These are phyloP conservation scores for Punctularia strigosozonata DNA, from an alignment of 768 basidiomycete genomes.

Conservation along the genomic window DNA sequence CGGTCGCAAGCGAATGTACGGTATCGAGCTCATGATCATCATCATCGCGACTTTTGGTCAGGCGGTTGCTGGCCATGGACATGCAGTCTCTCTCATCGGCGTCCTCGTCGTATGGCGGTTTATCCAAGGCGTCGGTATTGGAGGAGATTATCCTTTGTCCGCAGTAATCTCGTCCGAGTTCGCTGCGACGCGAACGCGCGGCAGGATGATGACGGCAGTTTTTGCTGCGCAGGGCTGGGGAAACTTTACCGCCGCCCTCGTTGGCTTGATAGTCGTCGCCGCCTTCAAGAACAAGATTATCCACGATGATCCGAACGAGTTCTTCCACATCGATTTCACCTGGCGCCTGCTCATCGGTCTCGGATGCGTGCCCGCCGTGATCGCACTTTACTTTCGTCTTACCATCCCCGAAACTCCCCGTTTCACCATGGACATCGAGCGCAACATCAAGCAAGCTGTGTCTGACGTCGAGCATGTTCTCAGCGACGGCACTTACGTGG, in stretches of 20 bases:
- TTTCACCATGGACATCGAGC: constrained; percentile 85
- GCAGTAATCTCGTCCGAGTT: constrained; percentile 89
- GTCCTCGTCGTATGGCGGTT: constrained; percentile 79
- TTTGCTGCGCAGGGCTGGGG: constrained; percentile 87
- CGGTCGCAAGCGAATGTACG: constrained; percentile 38
- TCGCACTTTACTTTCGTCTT: constrained; percentile 86
- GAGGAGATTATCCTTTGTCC: constrained; percentile 80
- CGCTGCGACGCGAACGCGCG: constrained; percentile 63
- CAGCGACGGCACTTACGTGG: constrained; percentile 29
- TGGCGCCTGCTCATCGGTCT: constrained; percentile 88
- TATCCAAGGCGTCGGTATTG: constrained; percentile 75
- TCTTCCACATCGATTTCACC: constrained; percentile 52
- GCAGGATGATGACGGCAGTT: constrained; percentile 82
- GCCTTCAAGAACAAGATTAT: constrained; percentile 60
- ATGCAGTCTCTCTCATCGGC: constrained; percentile 62
- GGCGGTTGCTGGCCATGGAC: constrained; percentile 57
- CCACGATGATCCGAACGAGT: constrained; percentile 24
- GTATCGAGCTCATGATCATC: constrained; percentile 71
- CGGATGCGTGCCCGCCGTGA: constrained; percentile 67
- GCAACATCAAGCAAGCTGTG: constrained; percentile 66
- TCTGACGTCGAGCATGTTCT: constrained; percentile 66
- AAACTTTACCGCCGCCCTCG: constrained; percentile 58
- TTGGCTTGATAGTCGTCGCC: constrained; percentile 48
- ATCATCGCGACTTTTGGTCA: constrained; percentile 73
- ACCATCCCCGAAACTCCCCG: constrained; percentile 91